Percentiles rank a stretch among this genome's conserved stretches.
phyloP scores from a whole-genome alignment of 495 filamentous ascomycete species.

The Chaetomidium leptoderma region DNA sequence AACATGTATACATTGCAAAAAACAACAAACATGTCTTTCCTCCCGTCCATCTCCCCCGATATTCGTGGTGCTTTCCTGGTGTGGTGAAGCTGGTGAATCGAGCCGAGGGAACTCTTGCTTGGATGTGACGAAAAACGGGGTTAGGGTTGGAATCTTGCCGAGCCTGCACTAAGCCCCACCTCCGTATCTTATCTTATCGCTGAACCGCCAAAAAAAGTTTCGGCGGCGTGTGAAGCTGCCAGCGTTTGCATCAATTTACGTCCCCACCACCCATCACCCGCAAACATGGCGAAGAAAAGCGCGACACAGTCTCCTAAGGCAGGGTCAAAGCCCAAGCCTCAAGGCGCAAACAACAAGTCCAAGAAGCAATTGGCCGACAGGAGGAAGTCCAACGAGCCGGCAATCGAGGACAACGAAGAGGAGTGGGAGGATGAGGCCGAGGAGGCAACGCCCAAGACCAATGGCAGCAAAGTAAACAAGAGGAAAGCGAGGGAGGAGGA shows the following conservation, averaged over 20 bases:
- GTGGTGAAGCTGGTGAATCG: background rate
- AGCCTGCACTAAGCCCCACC: constrained; percentile 4
- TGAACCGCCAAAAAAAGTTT: constrained; percentile 34
- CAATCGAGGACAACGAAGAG: constrained; percentile 22
- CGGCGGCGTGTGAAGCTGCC: constrained; percentile 9
- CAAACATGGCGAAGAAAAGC: constrained; percentile 30
- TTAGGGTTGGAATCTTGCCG: background rate
- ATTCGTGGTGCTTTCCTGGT: no score
- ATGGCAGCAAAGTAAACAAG: constrained; percentile 14
- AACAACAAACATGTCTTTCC: no score
- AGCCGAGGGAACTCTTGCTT: background rate
- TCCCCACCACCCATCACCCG: constrained; percentile 17
- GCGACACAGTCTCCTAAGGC: constrained; percentile 17
- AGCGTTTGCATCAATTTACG: constrained; percentile 18
- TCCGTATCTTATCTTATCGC: constrained; percentile 31
- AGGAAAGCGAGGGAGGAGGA: constrained; percentile 41
- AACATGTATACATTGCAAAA: no score
- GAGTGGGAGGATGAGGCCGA: constrained; percentile 29
- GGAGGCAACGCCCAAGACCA: constrained; percentile 16
- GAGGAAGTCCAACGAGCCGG: constrained; percentile 35
- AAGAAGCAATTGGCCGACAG: constrained; percentile 48
- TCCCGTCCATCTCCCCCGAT: no score
- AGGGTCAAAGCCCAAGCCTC: constrained; percentile 45
- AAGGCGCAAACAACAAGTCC: constrained; percentile 48
- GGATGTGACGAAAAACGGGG: background rate